Percentiles rank a stretch among this genome's conserved stretches.
phyloP scores from a whole-genome alignment of 2,329 filamentous ascomycete genomes.

The Colletotrichum musae region DNA sequence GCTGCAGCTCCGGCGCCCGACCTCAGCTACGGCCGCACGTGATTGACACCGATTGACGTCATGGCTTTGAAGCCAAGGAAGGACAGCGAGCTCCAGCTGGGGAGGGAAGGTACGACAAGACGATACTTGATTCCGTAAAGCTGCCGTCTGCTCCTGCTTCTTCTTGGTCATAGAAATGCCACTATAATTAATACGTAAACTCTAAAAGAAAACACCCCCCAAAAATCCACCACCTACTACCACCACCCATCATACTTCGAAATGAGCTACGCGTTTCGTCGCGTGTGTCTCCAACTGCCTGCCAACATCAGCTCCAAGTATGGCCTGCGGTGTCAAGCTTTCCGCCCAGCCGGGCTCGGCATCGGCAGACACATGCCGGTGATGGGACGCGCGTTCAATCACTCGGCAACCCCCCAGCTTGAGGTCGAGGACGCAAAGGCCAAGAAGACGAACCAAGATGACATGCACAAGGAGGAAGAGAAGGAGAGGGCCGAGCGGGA shows the following conservation, averaged over 20 bases:
- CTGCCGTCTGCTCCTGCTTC: neutral
- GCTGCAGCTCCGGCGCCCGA: constrained; percentile 17
- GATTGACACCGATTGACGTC: constrained; percentile 30
- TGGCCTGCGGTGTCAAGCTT: constrained; percentile 37
- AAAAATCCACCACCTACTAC: neutral
- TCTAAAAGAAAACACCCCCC: neutral
- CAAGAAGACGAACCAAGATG: constrained; percentile 44
- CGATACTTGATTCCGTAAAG: neutral
- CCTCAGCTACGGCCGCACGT: constrained; percentile 25
- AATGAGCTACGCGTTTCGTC: constrained; percentile 44
- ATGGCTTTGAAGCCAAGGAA: constrained; percentile 2
- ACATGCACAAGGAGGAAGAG: constrained; percentile 43
- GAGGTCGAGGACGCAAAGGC: constrained; percentile 45
- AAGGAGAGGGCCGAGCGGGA: constrained; percentile 54
- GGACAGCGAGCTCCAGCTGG: neutral
- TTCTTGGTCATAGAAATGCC: neutral
- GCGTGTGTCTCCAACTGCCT: constrained; percentile 41
- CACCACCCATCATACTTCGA: constrained; percentile 6
- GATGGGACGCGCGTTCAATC: neutral
- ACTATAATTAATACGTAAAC: neutral
- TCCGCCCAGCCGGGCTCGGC: constrained; percentile 36
- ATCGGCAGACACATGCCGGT: constrained; percentile 18
- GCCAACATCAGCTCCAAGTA: constrained; percentile 33
- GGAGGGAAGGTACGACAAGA: neutral
- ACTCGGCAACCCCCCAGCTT: constrained; percentile 14